phyloP scores from a whole-genome alignment of 805 yeast species.

The Monosporozyma aerobia region DNA sequence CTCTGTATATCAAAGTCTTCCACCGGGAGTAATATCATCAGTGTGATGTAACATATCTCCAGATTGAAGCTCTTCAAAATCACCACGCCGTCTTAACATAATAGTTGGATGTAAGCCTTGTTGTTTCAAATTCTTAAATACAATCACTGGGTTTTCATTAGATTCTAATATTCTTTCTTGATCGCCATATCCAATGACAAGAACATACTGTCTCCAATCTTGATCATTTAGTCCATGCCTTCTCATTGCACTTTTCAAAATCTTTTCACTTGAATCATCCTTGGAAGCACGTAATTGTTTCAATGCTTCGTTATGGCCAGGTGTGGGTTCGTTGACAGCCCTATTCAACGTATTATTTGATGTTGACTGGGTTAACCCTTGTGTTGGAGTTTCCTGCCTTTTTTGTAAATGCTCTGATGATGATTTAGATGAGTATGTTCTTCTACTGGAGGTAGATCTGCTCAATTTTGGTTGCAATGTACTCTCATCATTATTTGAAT shows the following conservation, averaged over 20 bases:
- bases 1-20: conserved; percentile 13
- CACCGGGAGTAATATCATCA: conserved; percentile 18
- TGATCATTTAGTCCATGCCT: conserved; percentile 67
- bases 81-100: conserved; percentile 81
- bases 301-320: conserved; percentile 5
- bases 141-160: conserved; percentile 80
- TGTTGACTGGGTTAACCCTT: background rate
- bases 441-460: background rate
- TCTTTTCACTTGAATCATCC: conserved; percentile 85
- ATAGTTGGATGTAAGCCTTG: conserved; percentile 83
- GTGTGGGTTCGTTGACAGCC: background rate
- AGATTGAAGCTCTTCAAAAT: conserved; percentile 24
- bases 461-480: background rate
- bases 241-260: conserved; percentile 80
- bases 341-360: background rate
- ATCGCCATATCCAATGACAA: conserved; percentile 85
- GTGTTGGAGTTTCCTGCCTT: background rate
- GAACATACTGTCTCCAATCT: conserved; percentile 82
- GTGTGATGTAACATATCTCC: background rate
- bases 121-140: conserved; percentile 77
- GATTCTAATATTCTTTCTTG: conserved; percentile 74
- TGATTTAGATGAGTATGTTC: background rate
- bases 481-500: background rate
- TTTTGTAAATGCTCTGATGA: background rate
- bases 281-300: conserved; percentile 58